Base-by-base conservation (phyloP, 805 yeast species). In the Vanderwaltozyma yarrowii region DNA sequence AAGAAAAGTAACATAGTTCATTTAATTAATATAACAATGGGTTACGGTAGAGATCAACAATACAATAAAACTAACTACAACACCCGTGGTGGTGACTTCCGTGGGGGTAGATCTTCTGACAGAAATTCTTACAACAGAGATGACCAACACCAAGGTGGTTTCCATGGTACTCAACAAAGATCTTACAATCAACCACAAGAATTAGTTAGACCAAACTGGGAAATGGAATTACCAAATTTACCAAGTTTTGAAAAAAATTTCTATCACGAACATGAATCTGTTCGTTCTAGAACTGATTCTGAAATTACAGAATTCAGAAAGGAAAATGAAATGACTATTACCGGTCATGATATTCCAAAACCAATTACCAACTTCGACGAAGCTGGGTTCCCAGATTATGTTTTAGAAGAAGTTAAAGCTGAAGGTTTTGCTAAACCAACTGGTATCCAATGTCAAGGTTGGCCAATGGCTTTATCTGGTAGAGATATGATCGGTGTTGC, bases 391-490 rank as follows among this genome's bases (percentile, higher is more conserved):
- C 98, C 98, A 49, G 83, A 78, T 52, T 88, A 89, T 61, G 96
- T 89, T 32, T 72, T 92, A 58, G 70, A 66, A 42, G 96, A 89
- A 71, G 88, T 92, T 52, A 76, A 82, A 66, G 78, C 78, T 43
- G 87, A 84, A 66, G 97, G 97, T 44, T 92, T 92, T 70, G 92
- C 80, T 40, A 75, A 70, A 48, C 98, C 98, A 54, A 92, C 98
- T 40, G 87, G 86, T 49, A 92, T 92, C 58, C 98, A 92, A 71
- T 86, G 96, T 66, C 98, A 92, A 71, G 98, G 98, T 71, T 92
- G 98, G 98, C 98, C 98, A 47, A 92, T 92, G 98, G 98, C 98
- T 58, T 72, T 88, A 42, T 78, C 89, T 54, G 98, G 98, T 71
- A 85, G 97, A 70, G 97, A 92, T 64, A 82, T 92, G 89, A 84